These are phyloP conservation scores for Boletus rubescentipes DNA, from an alignment of 768 basidiomycete genomes.

Conservation along the genomic window DNA sequence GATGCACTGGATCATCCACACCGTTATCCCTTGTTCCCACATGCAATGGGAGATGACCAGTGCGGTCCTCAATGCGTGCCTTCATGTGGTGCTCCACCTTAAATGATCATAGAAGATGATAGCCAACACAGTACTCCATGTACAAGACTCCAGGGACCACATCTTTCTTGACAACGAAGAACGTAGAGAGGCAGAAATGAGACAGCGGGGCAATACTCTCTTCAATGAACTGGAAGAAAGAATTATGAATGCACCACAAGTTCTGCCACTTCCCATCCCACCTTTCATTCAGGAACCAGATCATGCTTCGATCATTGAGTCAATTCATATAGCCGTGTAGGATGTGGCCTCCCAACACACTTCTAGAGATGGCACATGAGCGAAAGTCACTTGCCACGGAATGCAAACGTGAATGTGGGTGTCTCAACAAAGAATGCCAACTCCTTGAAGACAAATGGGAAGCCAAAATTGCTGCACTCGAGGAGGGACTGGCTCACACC, in stretches of 20 bases:
- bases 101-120: too few relatives aligned
- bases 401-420: conserved; percentile 48
- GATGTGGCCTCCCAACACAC: conserved; percentile 59
- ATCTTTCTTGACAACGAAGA: conserved; percentile 60
- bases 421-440: conserved; percentile 49
- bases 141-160: conserved; percentile 57
- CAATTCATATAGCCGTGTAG: conserved; percentile 43
- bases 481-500: conserved; percentile 58
- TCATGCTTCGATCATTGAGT: conserved; percentile 35
- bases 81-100: background rate
- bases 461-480: conserved; percentile 55
- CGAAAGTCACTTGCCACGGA: conserved; percentile 55
- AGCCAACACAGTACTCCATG: conserved; percentile 12
- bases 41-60: background rate
- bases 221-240: conserved; percentile 30
- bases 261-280: conserved; percentile 22
- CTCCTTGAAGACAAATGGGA: conserved; percentile 50
- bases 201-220: conserved; percentile 33
- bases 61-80: too few relatives aligned
- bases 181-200: conserved; percentile 55
- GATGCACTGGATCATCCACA: background rate
- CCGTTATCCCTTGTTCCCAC: conserved; percentile 9
- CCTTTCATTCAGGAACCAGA: conserved; percentile 22
- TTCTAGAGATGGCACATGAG: conserved; percentile 48
- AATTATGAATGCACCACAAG: conserved; percentile 22